These are phyloP conservation scores for Pelargonium citronellum DNA, from an alignment of 441 rosid species.

Conservation along the genomic window DNA sequence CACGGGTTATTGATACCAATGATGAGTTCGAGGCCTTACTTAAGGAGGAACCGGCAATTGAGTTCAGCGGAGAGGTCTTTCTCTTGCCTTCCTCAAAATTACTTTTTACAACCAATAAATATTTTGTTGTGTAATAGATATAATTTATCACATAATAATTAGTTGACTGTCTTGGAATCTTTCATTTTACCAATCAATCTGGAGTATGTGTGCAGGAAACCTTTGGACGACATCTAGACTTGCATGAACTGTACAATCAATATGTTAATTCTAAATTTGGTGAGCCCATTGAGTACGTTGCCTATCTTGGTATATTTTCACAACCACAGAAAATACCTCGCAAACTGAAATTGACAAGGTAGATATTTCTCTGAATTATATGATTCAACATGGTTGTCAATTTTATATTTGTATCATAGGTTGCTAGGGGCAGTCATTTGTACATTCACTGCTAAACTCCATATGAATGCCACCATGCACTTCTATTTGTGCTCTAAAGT, in stretches of 20 bases:
- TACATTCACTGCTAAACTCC: not conserved
- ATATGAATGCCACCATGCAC: not conserved
- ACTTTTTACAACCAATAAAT: not conserved
- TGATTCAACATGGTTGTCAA: conserved; percentile 10
- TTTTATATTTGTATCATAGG: not conserved
- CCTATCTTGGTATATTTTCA: conserved; percentile 72
- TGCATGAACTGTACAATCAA: conserved; percentile 85
- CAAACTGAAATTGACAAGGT: conserved; percentile 68
- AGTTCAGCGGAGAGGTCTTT: conserved; percentile 87
- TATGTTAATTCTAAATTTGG: conserved; percentile 84
- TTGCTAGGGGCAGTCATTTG: not conserved
- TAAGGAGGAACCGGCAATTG: conserved; percentile 75
- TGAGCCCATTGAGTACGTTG: conserved; percentile 71
- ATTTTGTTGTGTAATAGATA: not conserved
- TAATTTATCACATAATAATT: not conserved
- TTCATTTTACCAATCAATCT: conserved; percentile 11
- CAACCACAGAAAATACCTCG: conserved; percentile 51
- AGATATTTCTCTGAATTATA: conserved; percentile 15
- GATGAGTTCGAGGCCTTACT: conserved; percentile 68
- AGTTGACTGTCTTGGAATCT: not conserved
- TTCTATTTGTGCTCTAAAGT: not conserved
- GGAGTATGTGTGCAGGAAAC: conserved; percentile 59
- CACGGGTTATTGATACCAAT: conserved; percentile 60
- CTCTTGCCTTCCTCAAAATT: conserved; percentile 6
- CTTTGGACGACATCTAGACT: conserved; percentile 68